These are phyloP conservation scores for Podila horticola DNA, from an alignment of 192 early-diverging fungal species.

Conservation along the genomic window DNA sequence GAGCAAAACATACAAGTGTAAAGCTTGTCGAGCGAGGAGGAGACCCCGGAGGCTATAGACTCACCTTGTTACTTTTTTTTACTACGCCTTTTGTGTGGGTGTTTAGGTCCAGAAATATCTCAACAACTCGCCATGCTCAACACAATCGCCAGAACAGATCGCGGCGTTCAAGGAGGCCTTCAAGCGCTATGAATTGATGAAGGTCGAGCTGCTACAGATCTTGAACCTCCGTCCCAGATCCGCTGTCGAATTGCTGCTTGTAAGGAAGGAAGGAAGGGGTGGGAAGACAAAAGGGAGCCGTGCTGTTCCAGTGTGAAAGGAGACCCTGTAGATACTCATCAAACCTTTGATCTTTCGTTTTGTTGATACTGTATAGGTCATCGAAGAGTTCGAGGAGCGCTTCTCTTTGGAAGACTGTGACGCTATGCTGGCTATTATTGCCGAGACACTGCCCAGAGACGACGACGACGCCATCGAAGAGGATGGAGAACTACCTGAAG, in stretches of 20 bases:
- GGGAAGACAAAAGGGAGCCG: background rate
- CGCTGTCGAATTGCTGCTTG: conserved; percentile 72
- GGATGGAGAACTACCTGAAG: conserved; percentile 39
- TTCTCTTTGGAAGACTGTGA: conserved; percentile 65
- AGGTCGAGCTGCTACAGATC: conserved; percentile 80
- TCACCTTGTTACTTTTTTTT: no score
- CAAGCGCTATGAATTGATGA: conserved; percentile 64
- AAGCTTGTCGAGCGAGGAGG: no score
- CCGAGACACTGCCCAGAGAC: conserved; percentile 58
- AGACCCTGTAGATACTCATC: background rate
- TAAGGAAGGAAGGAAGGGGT: conserved; percentile 25
- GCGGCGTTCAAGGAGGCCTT: conserved; percentile 56
- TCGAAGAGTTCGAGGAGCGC: conserved; percentile 80
- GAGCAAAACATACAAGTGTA: no score
- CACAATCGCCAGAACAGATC: conserved; percentile 67
- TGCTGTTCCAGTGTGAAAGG: background rate
- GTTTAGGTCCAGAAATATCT: conserved; percentile 65
- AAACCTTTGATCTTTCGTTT: background rate
- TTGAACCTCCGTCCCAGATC: conserved; percentile 75
- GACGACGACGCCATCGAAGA: conserved; percentile 52
- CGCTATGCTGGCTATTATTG: conserved; percentile 60
- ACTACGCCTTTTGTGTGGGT: background rate
- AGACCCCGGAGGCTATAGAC: background rate
- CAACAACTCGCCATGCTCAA: conserved; percentile 63
- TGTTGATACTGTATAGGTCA: conserved; percentile 54